Conservation (phyloP, 2,329 filamentous ascomycete genomes). For the Madurella fahalii region DNA sequence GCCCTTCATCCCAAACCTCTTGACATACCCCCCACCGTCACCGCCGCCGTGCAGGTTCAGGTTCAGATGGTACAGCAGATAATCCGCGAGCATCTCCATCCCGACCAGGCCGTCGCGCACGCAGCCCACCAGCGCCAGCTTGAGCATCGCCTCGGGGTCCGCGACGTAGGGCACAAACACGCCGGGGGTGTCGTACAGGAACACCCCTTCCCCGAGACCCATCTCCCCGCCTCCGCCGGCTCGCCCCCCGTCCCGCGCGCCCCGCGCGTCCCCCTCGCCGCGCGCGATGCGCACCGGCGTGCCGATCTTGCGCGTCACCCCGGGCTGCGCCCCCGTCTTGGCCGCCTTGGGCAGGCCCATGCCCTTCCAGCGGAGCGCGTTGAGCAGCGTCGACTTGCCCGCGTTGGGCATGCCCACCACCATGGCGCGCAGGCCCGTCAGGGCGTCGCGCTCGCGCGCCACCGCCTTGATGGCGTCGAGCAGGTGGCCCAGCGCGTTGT, state of each 20-base stretch:
- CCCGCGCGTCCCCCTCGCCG: constrained; percentile 29
- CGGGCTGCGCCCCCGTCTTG: constrained; percentile 79
- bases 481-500: constrained; percentile 28
- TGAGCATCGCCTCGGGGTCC: constrained; percentile 84
- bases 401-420: constrained; percentile 98
- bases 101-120: constrained; percentile 86
- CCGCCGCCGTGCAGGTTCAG: constrained; percentile 46
- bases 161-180: constrained; percentile 92
- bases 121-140: constrained; percentile 84
- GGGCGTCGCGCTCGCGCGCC: constrained; percentile 47
- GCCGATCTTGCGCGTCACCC: constrained; percentile 81
- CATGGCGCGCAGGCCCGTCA: constrained; percentile 81
- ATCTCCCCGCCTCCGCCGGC: constrained; percentile 9
- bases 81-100: constrained; percentile 77
- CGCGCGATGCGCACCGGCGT: constrained; percentile 72
- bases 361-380: constrained; percentile 70
- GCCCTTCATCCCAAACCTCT: constrained; percentile 42
- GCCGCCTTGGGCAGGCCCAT: constrained; percentile 63
- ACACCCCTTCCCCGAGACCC: constrained; percentile 60
- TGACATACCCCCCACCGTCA: constrained; percentile 56
- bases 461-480: constrained; percentile 48
- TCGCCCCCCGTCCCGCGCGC: constrained; percentile 23
- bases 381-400: constrained; percentile 92
- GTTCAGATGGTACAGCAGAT: constrained; percentile 83
- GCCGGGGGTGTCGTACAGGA: constrained; percentile 86